Conservation (phyloP, 805 yeast species). For the Cyberlindnera subsufficiens region DNA sequence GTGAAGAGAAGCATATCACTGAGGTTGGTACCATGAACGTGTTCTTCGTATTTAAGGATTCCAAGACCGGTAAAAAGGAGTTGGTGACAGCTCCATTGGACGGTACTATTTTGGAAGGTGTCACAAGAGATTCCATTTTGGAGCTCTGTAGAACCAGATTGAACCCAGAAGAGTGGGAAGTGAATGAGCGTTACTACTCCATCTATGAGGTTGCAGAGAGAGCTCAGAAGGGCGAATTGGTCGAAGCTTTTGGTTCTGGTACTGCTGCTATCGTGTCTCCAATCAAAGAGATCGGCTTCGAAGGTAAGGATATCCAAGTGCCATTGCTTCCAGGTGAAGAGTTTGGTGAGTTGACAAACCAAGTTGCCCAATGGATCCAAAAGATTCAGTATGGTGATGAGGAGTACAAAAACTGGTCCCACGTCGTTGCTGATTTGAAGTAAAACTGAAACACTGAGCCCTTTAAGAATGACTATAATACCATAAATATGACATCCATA, state of each 20-base stretch:
- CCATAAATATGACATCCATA: neutral
- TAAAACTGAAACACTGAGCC: neutral
- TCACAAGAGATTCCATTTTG: conserved; percentile 86
- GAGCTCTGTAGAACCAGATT: conserved; percentile 71
- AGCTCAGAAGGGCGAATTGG: conserved; percentile 73
- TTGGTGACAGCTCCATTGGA: conserved; percentile 94
- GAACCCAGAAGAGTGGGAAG: conserved; percentile 70
- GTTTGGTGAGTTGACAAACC: conserved; percentile 68
- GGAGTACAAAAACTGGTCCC: conserved; percentile 51
- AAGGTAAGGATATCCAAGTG: conserved; percentile 63
- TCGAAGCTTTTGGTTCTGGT: conserved; percentile 96
- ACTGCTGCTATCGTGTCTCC: conserved; percentile 98
- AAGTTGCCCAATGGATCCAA: conserved; percentile 79
- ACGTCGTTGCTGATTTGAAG: conserved; percentile 26
- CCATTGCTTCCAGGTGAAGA: conserved; percentile 80
- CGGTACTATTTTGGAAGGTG: conserved; percentile 96
- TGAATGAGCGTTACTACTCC: conserved; percentile 78
- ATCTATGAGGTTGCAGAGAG: conserved; percentile 76
- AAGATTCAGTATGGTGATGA: conserved; percentile 86
- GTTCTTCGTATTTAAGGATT: conserved; percentile 76
- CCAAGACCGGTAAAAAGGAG: conserved; percentile 79
- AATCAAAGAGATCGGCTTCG: conserved; percentile 79
- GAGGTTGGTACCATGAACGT: conserved; percentile 98
- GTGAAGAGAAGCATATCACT: conserved; percentile 80
- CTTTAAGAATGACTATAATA: neutral